These are phyloP conservation scores for Lactarius pseudohatsudake DNA, from an alignment of 768 basidiomycete species.

Conservation along the genomic window DNA sequence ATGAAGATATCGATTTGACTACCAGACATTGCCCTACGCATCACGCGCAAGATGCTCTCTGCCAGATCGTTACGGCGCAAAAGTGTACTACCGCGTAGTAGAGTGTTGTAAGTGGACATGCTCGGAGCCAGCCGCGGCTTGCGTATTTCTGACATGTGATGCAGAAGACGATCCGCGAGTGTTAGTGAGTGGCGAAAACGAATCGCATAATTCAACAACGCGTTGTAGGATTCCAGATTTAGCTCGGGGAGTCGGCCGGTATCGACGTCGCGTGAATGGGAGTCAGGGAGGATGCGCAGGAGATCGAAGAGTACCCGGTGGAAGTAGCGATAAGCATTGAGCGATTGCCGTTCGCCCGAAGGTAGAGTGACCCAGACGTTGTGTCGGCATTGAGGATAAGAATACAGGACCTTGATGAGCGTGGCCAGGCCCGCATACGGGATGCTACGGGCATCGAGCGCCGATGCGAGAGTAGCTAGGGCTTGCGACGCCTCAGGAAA, in stretches of 20 bases:
- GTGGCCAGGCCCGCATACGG: constrained; percentile 15
- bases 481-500: constrained; percentile 27
- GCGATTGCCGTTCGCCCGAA: constrained; percentile 9
- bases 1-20: constrained; percentile 19
- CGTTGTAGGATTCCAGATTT: constrained; percentile 50
- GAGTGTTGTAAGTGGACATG: constrained; percentile 54
- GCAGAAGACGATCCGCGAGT: constrained; percentile 49
- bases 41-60: constrained; percentile 39
- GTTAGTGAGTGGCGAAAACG: constrained; percentile 53
- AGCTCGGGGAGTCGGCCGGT: constrained; percentile 36
- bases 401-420: constrained; percentile 26
- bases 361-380: constrained; percentile 32
- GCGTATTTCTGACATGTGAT: constrained; percentile 53
- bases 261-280: constrained; percentile 6
- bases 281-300: constrained; percentile 16
- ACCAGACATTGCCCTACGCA: constrained; percentile 32
- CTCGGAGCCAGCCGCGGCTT: constrained; percentile 45
- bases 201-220: constrained; percentile 65
- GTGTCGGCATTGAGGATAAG: constrained; percentile 31
- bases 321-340: constrained; percentile 36
- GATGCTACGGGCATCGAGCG: constrained; percentile 18
- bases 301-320: constrained; percentile 35
- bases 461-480: constrained; percentile 24
- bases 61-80: constrained; percentile 47
- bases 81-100: constrained; percentile 56